phyloP scores from a whole-genome alignment of 2,329 filamentous ascomycete species.

The Monosporascus sp. region DNA sequence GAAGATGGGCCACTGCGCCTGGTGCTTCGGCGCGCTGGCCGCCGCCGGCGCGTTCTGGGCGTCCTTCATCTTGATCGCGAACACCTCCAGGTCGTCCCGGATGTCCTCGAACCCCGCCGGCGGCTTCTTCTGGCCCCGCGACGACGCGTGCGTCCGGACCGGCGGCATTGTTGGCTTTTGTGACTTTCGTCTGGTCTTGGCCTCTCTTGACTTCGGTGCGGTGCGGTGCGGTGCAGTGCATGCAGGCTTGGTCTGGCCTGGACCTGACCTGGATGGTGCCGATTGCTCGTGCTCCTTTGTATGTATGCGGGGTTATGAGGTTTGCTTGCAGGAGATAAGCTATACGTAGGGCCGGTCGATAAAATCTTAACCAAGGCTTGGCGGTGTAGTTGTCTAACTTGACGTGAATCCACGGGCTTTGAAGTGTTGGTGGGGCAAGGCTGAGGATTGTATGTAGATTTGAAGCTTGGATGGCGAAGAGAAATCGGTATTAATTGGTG shows the following conservation, averaged over 20 bases:
- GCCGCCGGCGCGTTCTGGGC: constrained; percentile 83
- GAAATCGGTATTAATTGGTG: constrained; percentile 1
- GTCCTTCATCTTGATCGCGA: constrained; percentile 89
- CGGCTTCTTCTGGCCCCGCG: constrained; percentile 67
- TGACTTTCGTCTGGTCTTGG: not conserved
- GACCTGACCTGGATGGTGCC: too few relatives aligned
- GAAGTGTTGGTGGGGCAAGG: constrained; percentile 25
- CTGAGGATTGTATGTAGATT: constrained; percentile 14
- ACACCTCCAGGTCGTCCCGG: constrained; percentile 79
- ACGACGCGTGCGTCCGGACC: constrained; percentile 61
- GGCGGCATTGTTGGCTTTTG: constrained; percentile 58
- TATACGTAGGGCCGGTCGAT: not conserved
- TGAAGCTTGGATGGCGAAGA: constrained; percentile 6
- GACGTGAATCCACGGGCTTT: not conserved
- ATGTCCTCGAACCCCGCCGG: constrained; percentile 85
- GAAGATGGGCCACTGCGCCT: constrained; percentile 95
- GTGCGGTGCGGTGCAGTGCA: not conserved
- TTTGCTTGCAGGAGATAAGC: too few relatives aligned
- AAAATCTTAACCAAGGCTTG: not conserved
- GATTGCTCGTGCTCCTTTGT: too few relatives aligned
- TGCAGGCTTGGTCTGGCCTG: too few relatives aligned
- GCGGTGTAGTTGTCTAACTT: too few relatives aligned
- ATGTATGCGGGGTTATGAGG: too few relatives aligned
- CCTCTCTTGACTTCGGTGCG: not conserved
- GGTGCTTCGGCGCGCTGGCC: constrained; percentile 75